Evolutionary conservation across 2,329 filamentous ascomycete genomes (phyloP), one percentile per base, ranked within the genome.

Genomic region (Fusarium sp.): DNA sequence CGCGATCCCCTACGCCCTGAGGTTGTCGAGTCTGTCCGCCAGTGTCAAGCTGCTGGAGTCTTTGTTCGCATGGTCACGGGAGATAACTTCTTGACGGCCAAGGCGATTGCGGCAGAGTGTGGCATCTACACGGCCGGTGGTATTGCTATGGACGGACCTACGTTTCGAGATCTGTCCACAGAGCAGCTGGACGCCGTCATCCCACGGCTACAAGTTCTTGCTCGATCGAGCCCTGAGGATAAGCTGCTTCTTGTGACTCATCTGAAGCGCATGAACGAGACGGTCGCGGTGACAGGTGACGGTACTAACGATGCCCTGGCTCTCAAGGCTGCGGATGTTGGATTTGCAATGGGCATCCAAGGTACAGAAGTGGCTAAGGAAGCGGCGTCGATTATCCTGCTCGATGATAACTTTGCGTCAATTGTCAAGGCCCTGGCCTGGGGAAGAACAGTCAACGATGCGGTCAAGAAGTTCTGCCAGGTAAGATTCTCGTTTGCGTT

Each of bases 361-460:
- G 91, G 91, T 23, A 92, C 91, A 0, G 91, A 92, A 75, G 90
- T 92, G 8, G 91, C 91, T 25, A 92, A 92, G 82, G 91, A 92
- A 78, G 91, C 91, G 2, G 92, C 90, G n/a, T 89, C 90, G 7
- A 92, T 92, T 72, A 91, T 92, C 69, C 85, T 92, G 18, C 87
- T 92, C 79, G 91, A 92, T 74, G 91, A 92, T 73, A 92, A 92
- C 80, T 92, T 92, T 74, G 81, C 87, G 10, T 90, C 91, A 2
- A 93, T 92, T 70, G 88, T 93, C 43, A 92, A 89, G 48, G 91
- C 91, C 4, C 85, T 93, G 56, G 88, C 90, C 76, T 93, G 91
- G 91, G 91, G 91, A n/a, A 87, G 91, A 65, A 89, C 89, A 13
- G 91, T 93, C 66, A 93, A 93, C 73, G 91, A 93, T 71, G 89